Percentiles rank a stretch among this genome's conserved stretches.
Conservation (phyloP, 2,329 filamentous ascomycete genomes). For the Waltergamsia citrina region DNA sequence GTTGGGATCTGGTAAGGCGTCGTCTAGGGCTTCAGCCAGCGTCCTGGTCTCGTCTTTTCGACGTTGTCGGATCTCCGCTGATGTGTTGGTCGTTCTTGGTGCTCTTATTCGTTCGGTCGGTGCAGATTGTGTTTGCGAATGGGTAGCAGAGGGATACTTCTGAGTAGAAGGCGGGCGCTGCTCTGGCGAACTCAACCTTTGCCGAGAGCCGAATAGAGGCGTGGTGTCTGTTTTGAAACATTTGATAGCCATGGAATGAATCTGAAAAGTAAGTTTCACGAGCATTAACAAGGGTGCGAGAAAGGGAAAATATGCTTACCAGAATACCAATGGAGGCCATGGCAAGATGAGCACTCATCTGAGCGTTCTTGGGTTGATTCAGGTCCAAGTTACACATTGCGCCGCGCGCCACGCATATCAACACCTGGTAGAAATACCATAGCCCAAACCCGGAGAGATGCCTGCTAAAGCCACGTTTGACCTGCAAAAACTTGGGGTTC, state of each 20-base stretch:
- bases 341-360: constrained; percentile 43
- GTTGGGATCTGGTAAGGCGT: constrained; percentile 1
- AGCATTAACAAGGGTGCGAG: no score
- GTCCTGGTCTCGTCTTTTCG: constrained; percentile 2
- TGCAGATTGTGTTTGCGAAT: constrained; percentile 6
- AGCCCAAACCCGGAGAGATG: constrained; percentile 51
- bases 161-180: constrained; percentile 4
- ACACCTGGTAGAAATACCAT: constrained; percentile 57
- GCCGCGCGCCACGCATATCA: constrained; percentile 47
- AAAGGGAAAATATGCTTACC: constrained; percentile 41
- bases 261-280: constrained; percentile 20
- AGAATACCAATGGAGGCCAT: constrained; percentile 42
- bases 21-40: constrained; percentile 3
- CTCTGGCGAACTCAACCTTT: constrained; percentile 14
- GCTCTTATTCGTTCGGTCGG: constrained; percentile 15
- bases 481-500: constrained; percentile 58
- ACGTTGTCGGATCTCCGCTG: no score
- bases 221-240: constrained; percentile 47
- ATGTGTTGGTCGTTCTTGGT: no score
- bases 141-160: constrained; percentile 9
- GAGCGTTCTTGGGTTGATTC: constrained; percentile 28
- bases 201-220: constrained; percentile 34
- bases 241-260: constrained; percentile 31
- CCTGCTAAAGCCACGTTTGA: constrained; percentile 47
- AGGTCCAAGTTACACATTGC: constrained; percentile 7